A percentile compares a stretch with the other conserved stretches of the same genome.
These are phyloP conservation scores for Chlamydomonas incerta DNA, from an alignment of 139 green algal genomes.

Conservation along the genomic window DNA sequence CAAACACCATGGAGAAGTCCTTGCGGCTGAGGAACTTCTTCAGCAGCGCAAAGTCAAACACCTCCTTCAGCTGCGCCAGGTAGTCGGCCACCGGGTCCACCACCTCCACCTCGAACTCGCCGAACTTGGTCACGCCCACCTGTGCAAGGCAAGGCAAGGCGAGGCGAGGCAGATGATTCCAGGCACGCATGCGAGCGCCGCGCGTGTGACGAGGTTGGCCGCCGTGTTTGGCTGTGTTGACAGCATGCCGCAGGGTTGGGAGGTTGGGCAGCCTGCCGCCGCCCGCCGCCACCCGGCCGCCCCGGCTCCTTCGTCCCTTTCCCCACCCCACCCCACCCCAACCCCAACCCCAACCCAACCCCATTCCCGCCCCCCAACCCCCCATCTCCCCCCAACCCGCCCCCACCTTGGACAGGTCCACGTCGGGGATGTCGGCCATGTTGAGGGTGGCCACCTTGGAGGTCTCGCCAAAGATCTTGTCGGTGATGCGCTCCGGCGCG, in stretches of 20 bases:
- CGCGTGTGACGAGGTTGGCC: too few species aligned
- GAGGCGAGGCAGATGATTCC: too few species aligned
- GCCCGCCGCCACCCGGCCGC: too few species aligned
- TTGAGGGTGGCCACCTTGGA: conserved; percentile 86
- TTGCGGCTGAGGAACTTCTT: conserved; percentile 84
- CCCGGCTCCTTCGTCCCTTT: too few species aligned
- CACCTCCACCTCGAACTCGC: conserved; percentile 96
- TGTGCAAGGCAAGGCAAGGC: conserved; percentile 24
- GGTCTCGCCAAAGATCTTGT: conserved; percentile 97
- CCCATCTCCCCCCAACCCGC: background rate
- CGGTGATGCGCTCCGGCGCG: conserved; percentile 97
- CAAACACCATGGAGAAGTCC: conserved; percentile 95
- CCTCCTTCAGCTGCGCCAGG: conserved; percentile 85
- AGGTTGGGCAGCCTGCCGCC: too few species aligned
- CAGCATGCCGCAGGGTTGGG: too few species aligned
- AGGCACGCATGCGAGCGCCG: too few species aligned
- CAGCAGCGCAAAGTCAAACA: conserved; percentile 97
- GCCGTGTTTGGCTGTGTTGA: too few species aligned
- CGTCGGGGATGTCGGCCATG: conserved; percentile 93
- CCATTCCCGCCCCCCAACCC: background rate
- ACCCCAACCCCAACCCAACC: too few species aligned
- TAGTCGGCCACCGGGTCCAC: conserved; percentile 95
- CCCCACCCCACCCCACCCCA: too few species aligned
- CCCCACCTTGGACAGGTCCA: conserved; percentile 88
- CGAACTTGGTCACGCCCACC: conserved; percentile 77